A percentile compares a stretch with the other conserved stretches of the same genome.
Conservation (phyloP, 176 grass and related monocot species). For the Bolboschoenus planiculmis region DNA sequence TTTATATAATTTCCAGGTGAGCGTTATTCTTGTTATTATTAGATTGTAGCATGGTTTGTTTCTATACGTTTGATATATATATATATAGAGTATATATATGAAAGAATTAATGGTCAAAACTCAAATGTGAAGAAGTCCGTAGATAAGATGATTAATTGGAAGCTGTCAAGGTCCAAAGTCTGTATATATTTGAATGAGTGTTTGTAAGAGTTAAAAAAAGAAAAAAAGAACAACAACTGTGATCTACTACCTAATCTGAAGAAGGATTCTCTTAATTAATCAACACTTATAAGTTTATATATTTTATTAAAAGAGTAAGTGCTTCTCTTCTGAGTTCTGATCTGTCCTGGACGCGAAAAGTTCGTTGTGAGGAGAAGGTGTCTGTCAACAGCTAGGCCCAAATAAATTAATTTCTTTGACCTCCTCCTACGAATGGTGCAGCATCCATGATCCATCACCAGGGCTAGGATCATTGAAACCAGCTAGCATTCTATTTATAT, state of each 20-base stretch:
- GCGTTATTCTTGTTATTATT: background rate
- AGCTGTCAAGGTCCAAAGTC: background rate
- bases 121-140: background rate
- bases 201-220: too few species aligned
- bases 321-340: background rate
- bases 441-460: too few species aligned
- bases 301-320: too few species aligned
- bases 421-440: too few species aligned
- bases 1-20: background rate
- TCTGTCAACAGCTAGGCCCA: background rate
- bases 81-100: background rate
- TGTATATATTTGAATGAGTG: background rate
- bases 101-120: background rate
- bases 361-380: background rate
- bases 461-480: too few species aligned
- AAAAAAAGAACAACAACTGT: background rate
- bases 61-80: background rate
- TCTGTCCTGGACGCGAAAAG: background rate
- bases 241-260: background rate
- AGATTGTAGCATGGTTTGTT: background rate
- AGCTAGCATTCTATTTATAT: too few species aligned
- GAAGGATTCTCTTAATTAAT: too few species aligned
- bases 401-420: conserved; percentile 3
- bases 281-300: too few species aligned
- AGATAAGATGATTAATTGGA: too few species aligned